A percentile compares a stretch with the other conserved stretches of the same genome.
phyloP scores from a whole-genome alignment of 73 alveolate genomes.

The Tetrahymena elliotti region DNA sequence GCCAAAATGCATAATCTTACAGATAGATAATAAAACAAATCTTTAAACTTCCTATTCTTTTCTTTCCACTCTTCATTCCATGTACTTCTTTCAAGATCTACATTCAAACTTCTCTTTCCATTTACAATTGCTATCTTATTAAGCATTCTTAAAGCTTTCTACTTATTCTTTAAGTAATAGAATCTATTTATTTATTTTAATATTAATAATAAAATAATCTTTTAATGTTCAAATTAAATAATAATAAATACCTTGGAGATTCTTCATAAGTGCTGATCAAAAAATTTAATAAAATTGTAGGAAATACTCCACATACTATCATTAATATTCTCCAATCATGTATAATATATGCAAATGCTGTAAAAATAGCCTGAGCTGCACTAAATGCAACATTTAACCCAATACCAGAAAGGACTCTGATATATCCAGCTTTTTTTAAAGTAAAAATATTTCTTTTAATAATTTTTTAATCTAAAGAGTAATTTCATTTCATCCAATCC shows the following conservation, averaged over 20 bases:
- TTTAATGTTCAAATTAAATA: background rate
- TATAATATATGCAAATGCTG: background rate
- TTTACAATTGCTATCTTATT: background rate
- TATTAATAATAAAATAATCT: background rate
- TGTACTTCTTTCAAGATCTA: background rate
- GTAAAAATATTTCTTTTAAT: too few species aligned
- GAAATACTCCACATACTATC: background rate
- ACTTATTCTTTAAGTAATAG: background rate
- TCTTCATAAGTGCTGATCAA: background rate
- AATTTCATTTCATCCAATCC: too few species aligned
- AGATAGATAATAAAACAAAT: background rate
- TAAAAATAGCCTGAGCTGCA: background rate
- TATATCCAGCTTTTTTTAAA: background rate
- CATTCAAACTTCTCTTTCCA: background rate
- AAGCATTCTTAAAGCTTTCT: background rate
- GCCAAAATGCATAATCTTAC: background rate
- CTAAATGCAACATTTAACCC: background rate
- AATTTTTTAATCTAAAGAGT: too few species aligned
- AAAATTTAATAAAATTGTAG: background rate
- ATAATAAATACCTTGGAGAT: background rate
- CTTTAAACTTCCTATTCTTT: background rate
- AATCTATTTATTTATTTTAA: background rate
- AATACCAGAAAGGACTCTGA: background rate
- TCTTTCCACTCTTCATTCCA: background rate
- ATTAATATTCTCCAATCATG: background rate